A percentile compares a stretch with the other conserved stretches of the same genome.
These are phyloP conservation scores for Neurospora tetrasperma DNA, from an alignment of 495 filamentous ascomycete genomes.

Conservation along the genomic window DNA sequence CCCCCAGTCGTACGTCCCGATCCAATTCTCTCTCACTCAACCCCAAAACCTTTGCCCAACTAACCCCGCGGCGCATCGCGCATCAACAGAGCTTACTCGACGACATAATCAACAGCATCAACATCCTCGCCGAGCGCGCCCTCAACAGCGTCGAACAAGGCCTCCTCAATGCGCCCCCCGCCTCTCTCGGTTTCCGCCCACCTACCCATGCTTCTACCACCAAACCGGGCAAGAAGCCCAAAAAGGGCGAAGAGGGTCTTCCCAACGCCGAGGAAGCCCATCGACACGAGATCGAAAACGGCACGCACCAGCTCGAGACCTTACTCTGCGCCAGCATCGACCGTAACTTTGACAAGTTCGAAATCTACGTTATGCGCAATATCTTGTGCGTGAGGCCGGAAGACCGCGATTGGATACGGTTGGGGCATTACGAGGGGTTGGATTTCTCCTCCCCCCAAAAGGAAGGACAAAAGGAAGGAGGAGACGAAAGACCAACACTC, in stretches of 20 bases:
- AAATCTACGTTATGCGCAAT: slow-evolving; percentile 84
- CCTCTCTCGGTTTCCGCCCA: slow-evolving; percentile 62
- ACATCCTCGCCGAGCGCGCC: slow-evolving; percentile 77
- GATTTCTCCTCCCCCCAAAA: slow-evolving; percentile 13
- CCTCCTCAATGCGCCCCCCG: slow-evolving; percentile 59
- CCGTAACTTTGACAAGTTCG: slow-evolving; percentile 94
- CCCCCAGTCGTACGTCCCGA: slow-evolving; percentile 65
- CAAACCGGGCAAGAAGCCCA: slow-evolving; percentile 9
- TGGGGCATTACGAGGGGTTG: slow-evolving; percentile 71
- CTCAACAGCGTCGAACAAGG: slow-evolving; percentile 75
- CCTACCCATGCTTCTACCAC: slow-evolving; percentile 24
- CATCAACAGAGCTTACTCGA: slow-evolving; percentile 70
- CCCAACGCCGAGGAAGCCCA: slow-evolving; percentile 39
- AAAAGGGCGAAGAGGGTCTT: not conserved
- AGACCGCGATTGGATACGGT: slow-evolving; percentile 61
- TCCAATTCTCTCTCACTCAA: not conserved
- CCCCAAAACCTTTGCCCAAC: not conserved
- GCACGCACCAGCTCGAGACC: slow-evolving; percentile 86
- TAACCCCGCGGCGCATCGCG: not conserved
- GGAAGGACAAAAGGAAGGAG: no score
- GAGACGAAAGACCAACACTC: slow-evolving; percentile 39
- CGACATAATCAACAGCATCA: slow-evolving; percentile 94
- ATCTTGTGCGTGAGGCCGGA: slow-evolving; percentile 66
- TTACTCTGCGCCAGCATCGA: slow-evolving; percentile 90
- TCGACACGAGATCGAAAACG: slow-evolving; percentile 75